These are phyloP conservation scores for Penicillium sp. DNA, from an alignment of 2,329 filamentous ascomycete genomes.

Conservation along the genomic window DNA sequence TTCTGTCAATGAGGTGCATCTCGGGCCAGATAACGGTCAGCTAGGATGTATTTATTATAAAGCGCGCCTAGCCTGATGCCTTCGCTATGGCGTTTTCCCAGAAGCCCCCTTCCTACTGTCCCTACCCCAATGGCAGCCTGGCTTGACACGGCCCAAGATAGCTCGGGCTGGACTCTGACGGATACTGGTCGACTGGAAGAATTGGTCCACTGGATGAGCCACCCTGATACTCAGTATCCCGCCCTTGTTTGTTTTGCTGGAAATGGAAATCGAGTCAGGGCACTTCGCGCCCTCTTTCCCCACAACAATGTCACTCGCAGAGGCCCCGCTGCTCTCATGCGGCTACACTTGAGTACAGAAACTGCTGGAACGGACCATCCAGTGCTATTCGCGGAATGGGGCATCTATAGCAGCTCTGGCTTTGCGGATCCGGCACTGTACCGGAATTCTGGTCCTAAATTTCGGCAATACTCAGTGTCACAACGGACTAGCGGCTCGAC, in stretches of 20 bases:
- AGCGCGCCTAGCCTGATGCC: background rate
- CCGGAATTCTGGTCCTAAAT: background rate
- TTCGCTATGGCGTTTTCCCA: background rate
- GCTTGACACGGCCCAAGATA: constrained; percentile 13
- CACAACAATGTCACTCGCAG: constrained; percentile 16
- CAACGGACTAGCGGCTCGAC: background rate
- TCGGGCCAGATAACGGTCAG: background rate
- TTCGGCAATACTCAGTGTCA: constrained; percentile 2
- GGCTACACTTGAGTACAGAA: constrained; percentile 12
- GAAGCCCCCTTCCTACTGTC: background rate
- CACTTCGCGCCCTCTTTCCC: constrained; percentile 16
- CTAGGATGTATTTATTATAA: background rate
- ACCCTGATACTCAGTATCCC: constrained; percentile 15
- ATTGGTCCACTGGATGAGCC: constrained; percentile 10
- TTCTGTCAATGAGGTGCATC: no score
- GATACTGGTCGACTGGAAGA: constrained; percentile 15
- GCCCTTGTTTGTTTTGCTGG: constrained; percentile 14
- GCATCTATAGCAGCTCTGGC: background rate
- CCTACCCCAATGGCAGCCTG: constrained; percentile 13
- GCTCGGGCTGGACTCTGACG: constrained; percentile 11
- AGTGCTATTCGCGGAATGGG: constrained; percentile 14
- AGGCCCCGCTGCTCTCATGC: constrained; percentile 8
- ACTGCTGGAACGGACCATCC: constrained; percentile 11
- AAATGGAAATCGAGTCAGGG: constrained; percentile 12
- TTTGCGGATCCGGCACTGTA: background rate